Evolutionary conservation across 2,329 filamentous ascomycete genomes (phyloP), one percentile per base, ranked within the genome.

Genomic region (Elsinoe fawcettii): DNA sequence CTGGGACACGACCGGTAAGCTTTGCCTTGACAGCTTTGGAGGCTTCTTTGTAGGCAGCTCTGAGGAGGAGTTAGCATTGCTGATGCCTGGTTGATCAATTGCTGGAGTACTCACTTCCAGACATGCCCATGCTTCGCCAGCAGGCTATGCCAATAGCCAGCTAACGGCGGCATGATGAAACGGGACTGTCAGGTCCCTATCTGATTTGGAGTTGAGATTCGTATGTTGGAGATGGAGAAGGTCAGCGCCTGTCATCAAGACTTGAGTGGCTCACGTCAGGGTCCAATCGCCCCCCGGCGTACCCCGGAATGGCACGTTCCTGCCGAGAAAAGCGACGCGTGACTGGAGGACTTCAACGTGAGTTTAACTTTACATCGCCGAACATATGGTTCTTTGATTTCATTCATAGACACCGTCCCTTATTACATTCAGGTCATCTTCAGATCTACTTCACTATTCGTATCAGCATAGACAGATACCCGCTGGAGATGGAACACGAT

Each of bases 1-100:
- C 70, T 61, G 75, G 68, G 18, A 74, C 66, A 60, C 77, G 72
- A 57, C 73, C 61, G 41, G 61, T 56, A 51, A 67, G 51, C 56
- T 66, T 65, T 18, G 63, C 64, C 57, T 69, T 66, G 51, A 71
- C 37, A 25, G 64, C 64, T 25, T 62, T 62, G 16, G 64, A 43
- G 46, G 60, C 65, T 51, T 66, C 65, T 55, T 62, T 61, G 20
- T 64, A 60, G 56, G 64, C 65, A n/a, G 65, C 62, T 58, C 61
- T 65, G 53, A 4, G 18, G n/a, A 12, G 12, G 4, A 18, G 43
- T 58, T 41, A 34, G 46, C 30, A 30, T 36, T 41, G 22, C 11
- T 8, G 14, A 9, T 22, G 53, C 16, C 20, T 32, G 18, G n/a
- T 12, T 16, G n/a, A 23, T 25, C 32, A 16, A 20, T 27, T 34